phyloP scores from a whole-genome alignment of 441 rosid genomes.

The California macrophylla region DNA sequence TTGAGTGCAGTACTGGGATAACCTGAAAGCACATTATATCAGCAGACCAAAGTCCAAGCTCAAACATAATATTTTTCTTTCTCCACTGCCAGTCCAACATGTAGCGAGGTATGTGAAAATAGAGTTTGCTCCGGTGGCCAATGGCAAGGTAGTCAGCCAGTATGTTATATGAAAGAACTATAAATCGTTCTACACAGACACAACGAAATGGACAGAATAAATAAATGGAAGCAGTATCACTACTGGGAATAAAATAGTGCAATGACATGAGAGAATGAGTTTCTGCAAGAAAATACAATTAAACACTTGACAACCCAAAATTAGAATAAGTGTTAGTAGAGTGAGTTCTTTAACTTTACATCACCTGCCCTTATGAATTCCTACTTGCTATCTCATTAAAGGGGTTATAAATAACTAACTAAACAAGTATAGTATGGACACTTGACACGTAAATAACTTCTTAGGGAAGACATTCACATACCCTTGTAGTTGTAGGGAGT shows the following conservation, averaged over 20 bases:
- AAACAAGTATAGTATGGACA: not conserved
- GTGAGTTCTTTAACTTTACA: not conserved
- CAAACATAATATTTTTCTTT: slow-evolving; percentile 57
- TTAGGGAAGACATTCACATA: not conserved
- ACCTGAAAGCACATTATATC: slow-evolving; percentile 97
- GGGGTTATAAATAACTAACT: not conserved
- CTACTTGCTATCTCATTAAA: not conserved
- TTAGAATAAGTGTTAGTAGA: not conserved
- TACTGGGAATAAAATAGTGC: not conserved
- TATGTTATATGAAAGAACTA: slow-evolving; percentile 71
- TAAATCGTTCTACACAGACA: slow-evolving; percentile 52
- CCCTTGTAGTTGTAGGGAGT: not conserved
- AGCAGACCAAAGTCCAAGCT: slow-evolving; percentile 88
- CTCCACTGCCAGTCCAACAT: slow-evolving; percentile 81
- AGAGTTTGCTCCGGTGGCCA: slow-evolving; percentile 62
- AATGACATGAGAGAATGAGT: not conserved
- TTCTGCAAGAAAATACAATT: not conserved
- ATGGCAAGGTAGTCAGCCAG: slow-evolving; percentile 86
- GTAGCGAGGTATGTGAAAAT: slow-evolving; percentile 63
- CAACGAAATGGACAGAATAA: slow-evolving; percentile 11
- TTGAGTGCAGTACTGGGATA: slow-evolving; percentile 5
- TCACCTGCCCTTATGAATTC: not conserved
- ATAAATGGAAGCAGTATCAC: not conserved
- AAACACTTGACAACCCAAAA: not conserved
- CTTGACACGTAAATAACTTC: not conserved